Conservation (phyloP, 1,284 basidiomycete species). For the Volvariella volvacea region DNA sequence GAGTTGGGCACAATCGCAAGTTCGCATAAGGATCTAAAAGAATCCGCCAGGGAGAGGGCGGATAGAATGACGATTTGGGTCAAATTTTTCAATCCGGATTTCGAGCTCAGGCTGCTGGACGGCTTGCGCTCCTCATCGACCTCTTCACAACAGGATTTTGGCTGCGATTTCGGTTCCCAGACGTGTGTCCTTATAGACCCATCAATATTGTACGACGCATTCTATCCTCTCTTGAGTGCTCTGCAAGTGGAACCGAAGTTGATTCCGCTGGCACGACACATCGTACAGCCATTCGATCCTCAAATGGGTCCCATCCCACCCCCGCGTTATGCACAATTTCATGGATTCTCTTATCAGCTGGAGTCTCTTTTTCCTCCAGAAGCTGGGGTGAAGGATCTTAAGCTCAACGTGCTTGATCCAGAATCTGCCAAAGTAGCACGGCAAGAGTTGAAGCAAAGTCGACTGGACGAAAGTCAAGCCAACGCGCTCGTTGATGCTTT, state of each 20-base stretch:
- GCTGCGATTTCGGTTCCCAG: slow-evolving; percentile 5
- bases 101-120: slow-evolving; percentile 39
- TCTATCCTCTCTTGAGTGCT: slow-evolving; percentile 55
- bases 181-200: slow-evolving; percentile 44
- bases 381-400: too few relatives aligned
- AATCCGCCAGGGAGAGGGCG: slow-evolving; percentile 23
- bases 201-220: slow-evolving; percentile 52
- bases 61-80: slow-evolving; percentile 33
- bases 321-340: slow-evolving; percentile 27
- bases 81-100: slow-evolving; percentile 43
- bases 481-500: slow-evolving; percentile 59
- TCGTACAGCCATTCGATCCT: slow-evolving; percentile 26
- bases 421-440: too few relatives aligned
- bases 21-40: slow-evolving; percentile 30
- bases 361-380: too few relatives aligned
- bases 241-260: slow-evolving; percentile 42
- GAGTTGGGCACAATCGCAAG: slow-evolving; percentile 44
- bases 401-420: too few relatives aligned
- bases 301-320: too few relatives aligned
- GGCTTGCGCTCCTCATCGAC: slow-evolving; percentile 18
- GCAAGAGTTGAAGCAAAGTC: slow-evolving; percentile 44
- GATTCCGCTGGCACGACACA: slow-evolving; percentile 48
- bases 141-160: slow-evolving; percentile 11
- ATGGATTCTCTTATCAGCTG: too few relatives aligned
- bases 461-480: slow-evolving; percentile 60